phyloP scores from a whole-genome alignment of 345 rosid species.

The Linum usitatissimum region DNA sequence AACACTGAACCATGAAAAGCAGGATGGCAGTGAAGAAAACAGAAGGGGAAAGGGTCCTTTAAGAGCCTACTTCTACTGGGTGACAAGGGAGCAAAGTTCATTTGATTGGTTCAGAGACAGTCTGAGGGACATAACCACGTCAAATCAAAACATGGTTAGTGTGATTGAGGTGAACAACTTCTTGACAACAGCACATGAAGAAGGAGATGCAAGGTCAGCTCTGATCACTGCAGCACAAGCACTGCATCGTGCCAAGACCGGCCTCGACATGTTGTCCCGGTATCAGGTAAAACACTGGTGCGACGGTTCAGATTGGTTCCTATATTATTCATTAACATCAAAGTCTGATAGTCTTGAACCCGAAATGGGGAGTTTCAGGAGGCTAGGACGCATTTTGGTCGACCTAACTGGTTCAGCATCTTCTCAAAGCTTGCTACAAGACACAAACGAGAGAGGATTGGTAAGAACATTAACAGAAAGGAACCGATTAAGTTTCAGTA shows the following conservation, averaged over 20 bases:
- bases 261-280: slow-evolving; percentile 33
- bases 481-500: no score
- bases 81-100: slow-evolving; percentile 52
- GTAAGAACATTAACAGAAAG: slow-evolving; percentile 18
- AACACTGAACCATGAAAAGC: background rate
- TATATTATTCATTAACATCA: no score
- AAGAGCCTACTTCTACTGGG: slow-evolving; percentile 51
- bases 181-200: slow-evolving; percentile 32
- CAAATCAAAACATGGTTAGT: slow-evolving; percentile 27
- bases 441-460: slow-evolving; percentile 36
- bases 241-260: slow-evolving; percentile 24
- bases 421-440: slow-evolving; percentile 33
- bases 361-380: slow-evolving; percentile 24
- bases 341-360: background rate
- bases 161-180: slow-evolving; percentile 37
- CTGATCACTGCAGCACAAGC: slow-evolving; percentile 33
- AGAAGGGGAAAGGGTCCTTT: slow-evolving; percentile 22
- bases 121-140: slow-evolving; percentile 22
- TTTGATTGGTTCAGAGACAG: slow-evolving; percentile 45
- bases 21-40: slow-evolving; percentile 18
- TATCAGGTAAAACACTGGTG: slow-evolving; percentile 25
- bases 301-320: background rate
- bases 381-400: slow-evolving; percentile 36
- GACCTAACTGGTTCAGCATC: slow-evolving; percentile 45
- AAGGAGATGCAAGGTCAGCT: slow-evolving; percentile 41